Conservation (phyloP, 2,329 filamentous ascomycete genomes). For the Fusarium torulosum region DNA sequence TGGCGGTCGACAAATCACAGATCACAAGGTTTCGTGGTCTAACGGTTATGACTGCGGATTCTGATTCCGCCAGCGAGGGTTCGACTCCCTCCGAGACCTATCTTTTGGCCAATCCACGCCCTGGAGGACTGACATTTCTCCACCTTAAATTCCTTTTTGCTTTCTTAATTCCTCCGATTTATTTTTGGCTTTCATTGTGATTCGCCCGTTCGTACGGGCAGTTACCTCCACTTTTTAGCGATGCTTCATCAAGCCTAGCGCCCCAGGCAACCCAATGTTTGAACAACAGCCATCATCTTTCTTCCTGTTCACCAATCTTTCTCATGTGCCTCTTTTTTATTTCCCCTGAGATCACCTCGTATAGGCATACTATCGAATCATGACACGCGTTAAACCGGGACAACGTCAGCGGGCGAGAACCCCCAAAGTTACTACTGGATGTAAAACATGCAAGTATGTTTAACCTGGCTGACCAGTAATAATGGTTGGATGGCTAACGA, state of each 20-base stretch:
- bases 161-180: background rate
- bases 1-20: background rate
- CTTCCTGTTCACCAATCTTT: background rate
- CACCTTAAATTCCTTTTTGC: background rate
- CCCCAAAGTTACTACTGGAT: slow-evolving; percentile 26
- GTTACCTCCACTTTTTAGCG: too few species aligned
- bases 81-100: slow-evolving; percentile 46
- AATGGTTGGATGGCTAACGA: background rate
- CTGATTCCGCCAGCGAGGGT: slow-evolving; percentile 49
- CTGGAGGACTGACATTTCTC: background rate
- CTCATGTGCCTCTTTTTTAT: background rate
- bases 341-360: background rate
- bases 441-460: slow-evolving; percentile 32
- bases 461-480: rapidly evolving
- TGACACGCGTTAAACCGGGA: slow-evolving; percentile 32
- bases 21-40: slow-evolving; percentile 17
- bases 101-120: slow-evolving; percentile 12
- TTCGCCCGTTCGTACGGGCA: slow-evolving; percentile 12
- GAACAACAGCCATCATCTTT: background rate
- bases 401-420: slow-evolving; percentile 12
- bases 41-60: slow-evolving; percentile 48
- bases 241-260: background rate
- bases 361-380: background rate
- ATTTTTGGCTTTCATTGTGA: background rate
- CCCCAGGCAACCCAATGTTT: background rate